Evolutionary conservation across 345 rosid species (phyloP).

Genomic region (Lagerstroemia speciosa): DNA sequence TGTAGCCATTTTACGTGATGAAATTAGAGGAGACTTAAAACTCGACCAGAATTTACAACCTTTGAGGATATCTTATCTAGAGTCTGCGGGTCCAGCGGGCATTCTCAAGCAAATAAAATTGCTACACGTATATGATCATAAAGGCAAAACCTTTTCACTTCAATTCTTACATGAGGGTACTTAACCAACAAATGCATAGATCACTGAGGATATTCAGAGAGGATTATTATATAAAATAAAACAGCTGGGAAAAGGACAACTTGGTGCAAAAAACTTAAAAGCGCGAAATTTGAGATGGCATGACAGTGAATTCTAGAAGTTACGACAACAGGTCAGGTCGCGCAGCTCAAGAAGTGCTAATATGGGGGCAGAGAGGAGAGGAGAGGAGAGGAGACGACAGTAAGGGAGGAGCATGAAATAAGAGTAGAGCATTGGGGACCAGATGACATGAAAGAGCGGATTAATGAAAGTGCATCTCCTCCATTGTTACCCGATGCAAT

Average conservation of each 20-base stretch:
- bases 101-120: too few species aligned
- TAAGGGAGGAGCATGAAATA: not conserved
- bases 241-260: not conserved
- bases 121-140: too few species aligned
- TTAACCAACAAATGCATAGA: not conserved
- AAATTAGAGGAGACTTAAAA: not conserved
- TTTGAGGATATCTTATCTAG: not conserved
- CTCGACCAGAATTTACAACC: not conserved
- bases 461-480: too few species aligned
- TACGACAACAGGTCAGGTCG: not conserved
- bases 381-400: not conserved
- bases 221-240: not conserved
- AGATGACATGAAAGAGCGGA: not conserved
- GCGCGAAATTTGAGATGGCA: not conserved
- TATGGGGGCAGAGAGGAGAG: not conserved
- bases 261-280: not conserved
- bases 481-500: not conserved
- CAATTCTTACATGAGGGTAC: not conserved
- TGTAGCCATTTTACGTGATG: not conserved
- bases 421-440: not conserved
- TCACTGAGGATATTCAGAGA: not conserved
- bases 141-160: too few species aligned
- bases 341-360: not conserved
- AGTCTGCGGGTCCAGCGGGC: not conserved
- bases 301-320: not conserved